Evolutionary conservation across 768 basidiomycete species (phyloP), one percentile per base, ranked within the genome.

Genomic region (Imleria badia): DNA sequence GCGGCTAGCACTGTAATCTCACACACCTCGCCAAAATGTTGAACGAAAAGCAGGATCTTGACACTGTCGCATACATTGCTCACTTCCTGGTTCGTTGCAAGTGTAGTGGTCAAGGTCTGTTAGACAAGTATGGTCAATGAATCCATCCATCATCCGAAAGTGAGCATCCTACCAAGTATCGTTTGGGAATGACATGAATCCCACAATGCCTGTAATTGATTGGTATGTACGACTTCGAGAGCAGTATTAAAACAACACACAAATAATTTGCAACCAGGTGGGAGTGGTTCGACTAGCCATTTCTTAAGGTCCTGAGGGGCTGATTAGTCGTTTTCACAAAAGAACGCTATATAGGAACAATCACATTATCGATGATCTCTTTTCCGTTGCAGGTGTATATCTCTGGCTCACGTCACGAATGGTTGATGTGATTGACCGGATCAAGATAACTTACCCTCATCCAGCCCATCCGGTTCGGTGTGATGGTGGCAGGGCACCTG

Each of bases 391-490:
- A 56, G 38, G 29, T 50, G 33, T 45, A 48, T 44, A 58, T 52
- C 8, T 19, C 62, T 70, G 20, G 29, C 43, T 9, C 39, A n/a
- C 11, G 23, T 56, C 11, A 35, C n/a, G 22, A 41, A 43, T 10
- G 51, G 36, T 52, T 14, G 31, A 31, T 23, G 34, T 29, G 35
- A 48, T 9, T 1, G 20, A 12, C 13, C 9, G n/a, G 14, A 17
- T 26, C 30, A 38, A 14, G 14, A 19, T 44, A 26, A 39, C 49
- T 43, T 47, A 81, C 83, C 77, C 69, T 84, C 82, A 45, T 84
- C 81, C 51, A 73, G 64, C 3, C 80, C 76, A 55, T 84, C 83
- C 20, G 76, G 71, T 56, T 84, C 82, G 2, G 68, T 76, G 10
- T 71, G 67, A 54, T 81, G 70, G 17, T 65, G 53, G 23, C 77